Evolutionary conservation across 495 filamentous ascomycete species (phyloP), one percentile per base, ranked within the genome.

Genomic region (Halenospora varia): DNA sequence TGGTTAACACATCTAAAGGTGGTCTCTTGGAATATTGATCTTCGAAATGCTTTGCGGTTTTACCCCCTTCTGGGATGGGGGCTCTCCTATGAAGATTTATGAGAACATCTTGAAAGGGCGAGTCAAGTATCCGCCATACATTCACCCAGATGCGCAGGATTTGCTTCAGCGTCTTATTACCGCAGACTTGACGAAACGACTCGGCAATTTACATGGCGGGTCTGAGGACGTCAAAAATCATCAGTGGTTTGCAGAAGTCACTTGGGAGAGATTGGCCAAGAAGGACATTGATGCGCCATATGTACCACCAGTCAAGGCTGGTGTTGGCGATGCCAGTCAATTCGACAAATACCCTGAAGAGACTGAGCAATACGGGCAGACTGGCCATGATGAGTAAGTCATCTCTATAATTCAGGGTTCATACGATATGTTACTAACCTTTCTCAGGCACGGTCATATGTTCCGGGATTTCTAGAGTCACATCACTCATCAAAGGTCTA

Each of bases 21-120:
- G 94, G 94, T 97, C 93, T 42, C 76, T 98, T 45, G 94, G 94
- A 41, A 97, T 98, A 72, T 77, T 98, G 51, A 97, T 98, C 67
- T 98, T 97, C 67, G 94, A 98, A 76, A 98, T 98, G 94, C 86
- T 98, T 18, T 97, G 93, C 69, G 94, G 94, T 13, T 97, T 96
- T 71, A 97, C 94, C 13, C 94, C 94, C 2, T 98, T 98, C 75
- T 98, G 92, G 92, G 94, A 98, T 70, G 88, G 88, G 55, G 94
- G 93, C 29, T 96, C 89, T 3, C 92, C 94, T 1, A 96, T 97
- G 80, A 97, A 96, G 75, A 98, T 98, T 63, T 98, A 98, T 71
- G 93, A 97, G 77, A 98, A 98, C 70, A 97, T 98, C 64, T 78
- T 97, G 53, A 88, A 87, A 56, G 94, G 93, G 47, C 86, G 85